Base-by-base conservation (phyloP, 2,329 filamentous ascomycete species). In the Reticulascus tulasneorum region DNA sequence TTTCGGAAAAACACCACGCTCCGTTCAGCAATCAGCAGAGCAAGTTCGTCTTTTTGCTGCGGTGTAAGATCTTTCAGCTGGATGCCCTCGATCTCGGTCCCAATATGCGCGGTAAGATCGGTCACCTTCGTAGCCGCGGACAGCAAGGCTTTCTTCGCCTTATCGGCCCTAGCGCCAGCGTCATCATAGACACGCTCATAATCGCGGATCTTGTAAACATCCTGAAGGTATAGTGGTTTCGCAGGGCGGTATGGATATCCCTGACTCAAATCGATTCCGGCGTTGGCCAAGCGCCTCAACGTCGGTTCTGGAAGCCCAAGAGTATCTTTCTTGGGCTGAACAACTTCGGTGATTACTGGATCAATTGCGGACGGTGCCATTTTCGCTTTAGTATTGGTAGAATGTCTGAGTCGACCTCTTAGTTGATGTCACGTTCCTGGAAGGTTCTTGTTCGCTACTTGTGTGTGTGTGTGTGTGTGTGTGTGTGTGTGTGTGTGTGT, bases 221-320 rank as follows among this genome's bases (percentile, higher is more conserved):
- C 83, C 38, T 88, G 77, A 0, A 86, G 63, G 47, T 79, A 87
- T 2, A 86, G 62, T 1, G 84, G 83, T 30, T 71, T 70, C 0
- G 77, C 72, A 2, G 82, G 82, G 0, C 82, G 75, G 48, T 86
- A 86, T 0, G 84, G 84, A 46, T 87, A 87, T 1, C 83, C 84
- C 1, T 76, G 62, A 1, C 79, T 82, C 3, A 87, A 65, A 51
- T 88, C 81, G 35, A 87, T 72, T 2, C 79, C 82, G 0, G 79
- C 81, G 43, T 83, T 85, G 47, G 78, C 74, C 1, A 87, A 66
- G 5, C 83, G 71, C 31, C 69, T 62, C 2, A 70, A 67, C 2
- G 82, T 63, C 2, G 73, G 48, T 9, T 67, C 67, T 4, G 84
- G 84, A 7, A 87, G 63, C 1, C 67, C 69, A 1, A 88, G 65